Percentiles rank a stretch among this genome's conserved stretches.
These are phyloP conservation scores for Phytophthora citricola DNA, from an alignment of 352 stramenopile genomes.

Conservation along the genomic window DNA sequence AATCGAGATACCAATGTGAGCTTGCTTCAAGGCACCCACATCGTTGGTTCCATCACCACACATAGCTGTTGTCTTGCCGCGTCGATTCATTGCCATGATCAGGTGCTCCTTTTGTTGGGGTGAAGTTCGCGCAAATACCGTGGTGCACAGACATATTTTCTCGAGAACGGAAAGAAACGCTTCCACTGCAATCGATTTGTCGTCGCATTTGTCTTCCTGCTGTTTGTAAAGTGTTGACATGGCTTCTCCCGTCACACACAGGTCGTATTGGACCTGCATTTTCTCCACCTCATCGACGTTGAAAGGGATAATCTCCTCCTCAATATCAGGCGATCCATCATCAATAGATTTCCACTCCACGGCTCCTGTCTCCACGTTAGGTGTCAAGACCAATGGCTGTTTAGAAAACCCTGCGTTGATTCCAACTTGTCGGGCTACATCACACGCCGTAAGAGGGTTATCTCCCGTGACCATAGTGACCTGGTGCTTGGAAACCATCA, in stretches of 20 bases:
- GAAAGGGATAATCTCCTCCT: conserved; percentile 80
- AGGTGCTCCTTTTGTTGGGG: conserved; percentile 97
- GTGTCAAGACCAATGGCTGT: conserved; percentile 75
- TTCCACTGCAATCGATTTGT: conserved; percentile 47
- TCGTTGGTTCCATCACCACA: conserved; percentile 99
- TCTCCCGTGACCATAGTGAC: conserved; percentile 99
- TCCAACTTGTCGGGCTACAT: conserved; percentile 96
- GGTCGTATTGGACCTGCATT: conserved; percentile 80
- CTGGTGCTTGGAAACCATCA: conserved; percentile 92
- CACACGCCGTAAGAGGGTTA: conserved; percentile 96
- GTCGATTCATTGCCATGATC: conserved; percentile 94
- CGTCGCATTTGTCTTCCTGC: conserved; percentile 27
- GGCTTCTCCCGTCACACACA: conserved; percentile 86
- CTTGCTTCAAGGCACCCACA: conserved; percentile 96
- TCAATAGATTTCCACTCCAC: conserved; percentile 88
- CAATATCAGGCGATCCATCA: conserved; percentile 91
- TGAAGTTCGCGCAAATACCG: conserved; percentile 97
- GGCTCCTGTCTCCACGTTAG: conserved; percentile 33
- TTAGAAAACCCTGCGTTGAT: conserved; percentile 93
- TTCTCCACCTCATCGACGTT: conserved; percentile 57
- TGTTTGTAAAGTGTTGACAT: conserved; percentile 48
- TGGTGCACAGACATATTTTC: conserved; percentile 74
- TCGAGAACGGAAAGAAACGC: conserved; percentile 75
- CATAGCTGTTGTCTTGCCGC: conserved; percentile 95
- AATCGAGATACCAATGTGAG: conserved; percentile 86